Base-by-base conservation (phyloP, 1,284 basidiomycete species). In the Marasmius sp. region DNA sequence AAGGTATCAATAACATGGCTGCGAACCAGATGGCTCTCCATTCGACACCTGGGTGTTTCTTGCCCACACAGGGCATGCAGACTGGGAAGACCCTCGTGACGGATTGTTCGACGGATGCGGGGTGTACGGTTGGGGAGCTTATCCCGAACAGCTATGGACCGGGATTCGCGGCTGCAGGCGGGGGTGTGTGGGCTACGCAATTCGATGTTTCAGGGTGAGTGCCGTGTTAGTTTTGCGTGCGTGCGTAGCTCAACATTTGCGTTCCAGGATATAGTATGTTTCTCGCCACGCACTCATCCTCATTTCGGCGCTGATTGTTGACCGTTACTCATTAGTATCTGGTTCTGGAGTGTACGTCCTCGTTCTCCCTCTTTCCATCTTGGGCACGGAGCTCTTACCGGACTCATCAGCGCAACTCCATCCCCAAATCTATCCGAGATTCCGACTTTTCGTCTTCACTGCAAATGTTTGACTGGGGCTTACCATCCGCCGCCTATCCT, bases 171-270 rank as follows among this genome's bases (percentile, higher is more conserved):
- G 71, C 72, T 4, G 82, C 81, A 8, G 87, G 87, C 14, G 89
- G 88, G 45, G 88, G 88, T 6, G 85, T 89, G 1, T 90, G 78
- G 71, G 85, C 87, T 11, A 74, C 82, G 2, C 85, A 88, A 71
- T 85, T 87, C 67, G 84, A 88, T 58, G 74, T 77, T 14, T 68
- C 80, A 22, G 85, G 85, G 79, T 81, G 64, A 72, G 83, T 80
- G 14, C 6, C 49, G n/a, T 12, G 22, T 22, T 12, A 27, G 20
- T 48, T 16, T 27, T 58, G 7, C 39, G 43, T 34, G 18, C 11
- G 45, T 56, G 12, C 11, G 75, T 68, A 41, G n/a, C n/a, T n/a
- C n/a, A n/a, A n/a, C n/a, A n/a, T 8, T 50, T 27, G 33, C 18
- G 18, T 20, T 38, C 6, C n/a, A 37, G 57, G 43, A 68, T 74